Percentiles rank a stretch among this genome's conserved stretches.
phyloP scores from a whole-genome alignment of 345 rosid species.

The Bruguiera parviflora region DNA sequence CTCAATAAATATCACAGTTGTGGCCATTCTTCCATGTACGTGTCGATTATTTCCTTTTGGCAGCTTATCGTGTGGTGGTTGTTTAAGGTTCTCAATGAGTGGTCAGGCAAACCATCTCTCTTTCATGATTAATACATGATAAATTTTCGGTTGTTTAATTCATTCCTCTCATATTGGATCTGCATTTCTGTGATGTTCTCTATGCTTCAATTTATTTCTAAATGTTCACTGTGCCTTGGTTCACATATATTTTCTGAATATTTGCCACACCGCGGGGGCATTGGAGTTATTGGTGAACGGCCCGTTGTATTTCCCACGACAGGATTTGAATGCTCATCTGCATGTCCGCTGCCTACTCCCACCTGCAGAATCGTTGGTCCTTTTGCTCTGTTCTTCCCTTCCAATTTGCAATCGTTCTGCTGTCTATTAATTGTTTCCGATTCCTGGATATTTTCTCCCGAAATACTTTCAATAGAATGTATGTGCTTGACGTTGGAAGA shows the following conservation, averaged over 20 bases:
- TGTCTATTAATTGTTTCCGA: not conserved
- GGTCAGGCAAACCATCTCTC: too few relatives aligned
- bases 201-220: not conserved
- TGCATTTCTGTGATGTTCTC: too few relatives aligned
- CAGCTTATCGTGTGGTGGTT: too few relatives aligned
- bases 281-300: constrained; percentile 75
- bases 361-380: constrained; percentile 61
- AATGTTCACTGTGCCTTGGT: constrained; percentile 1
- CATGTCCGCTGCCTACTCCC: constrained; percentile 63
- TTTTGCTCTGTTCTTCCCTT: constrained; percentile 5
- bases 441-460: too few relatives aligned
- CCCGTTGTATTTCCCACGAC: constrained; percentile 67
- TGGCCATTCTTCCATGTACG: too few relatives aligned
- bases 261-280: constrained; percentile 38
- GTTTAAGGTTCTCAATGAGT: too few relatives aligned
- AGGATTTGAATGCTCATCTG: constrained; percentile 72
- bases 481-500: too few relatives aligned
- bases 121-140: too few relatives aligned
- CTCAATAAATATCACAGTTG: too few relatives aligned
- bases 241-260: too few relatives aligned
- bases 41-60: too few relatives aligned
- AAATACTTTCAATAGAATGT: too few relatives aligned
- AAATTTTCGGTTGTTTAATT: constrained; percentile 53
- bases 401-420: not conserved
- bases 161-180: not conserved